Conservation (phyloP, 768 basidiomycete species). For the Lactarius deliciosus region DNA sequence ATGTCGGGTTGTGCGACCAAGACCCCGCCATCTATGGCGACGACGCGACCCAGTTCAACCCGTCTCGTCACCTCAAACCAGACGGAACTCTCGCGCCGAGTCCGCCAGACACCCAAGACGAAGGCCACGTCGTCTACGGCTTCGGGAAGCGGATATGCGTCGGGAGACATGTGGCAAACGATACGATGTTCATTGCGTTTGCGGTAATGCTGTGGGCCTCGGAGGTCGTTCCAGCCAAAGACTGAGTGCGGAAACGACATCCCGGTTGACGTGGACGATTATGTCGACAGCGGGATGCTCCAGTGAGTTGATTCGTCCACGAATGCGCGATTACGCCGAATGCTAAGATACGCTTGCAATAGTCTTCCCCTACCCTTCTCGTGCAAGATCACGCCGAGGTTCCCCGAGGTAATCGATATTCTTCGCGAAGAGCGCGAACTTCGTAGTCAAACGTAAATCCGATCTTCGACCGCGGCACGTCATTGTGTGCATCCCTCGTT, state of each 20-base stretch:
- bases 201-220: slow-evolving; percentile 36
- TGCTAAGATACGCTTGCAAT: neutral
- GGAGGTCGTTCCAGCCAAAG: slow-evolving; percentile 26
- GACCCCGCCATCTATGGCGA: slow-evolving; percentile 35
- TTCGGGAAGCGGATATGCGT: slow-evolving; percentile 39
- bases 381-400: slow-evolving; percentile 30
- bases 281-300: slow-evolving; percentile 28
- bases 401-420: slow-evolving; percentile 24
- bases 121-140: slow-evolving; percentile 35
- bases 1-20: slow-evolving; percentile 34
- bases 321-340: neutral
- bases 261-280: slow-evolving; percentile 21
- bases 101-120: slow-evolving; percentile 35
- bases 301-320: slow-evolving; percentile 24
- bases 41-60: slow-evolving; percentile 32
- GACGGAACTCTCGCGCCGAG: slow-evolving; percentile 30
- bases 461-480: neutral
- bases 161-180: slow-evolving; percentile 38
- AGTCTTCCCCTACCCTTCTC: slow-evolving; percentile 30
- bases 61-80: slow-evolving; percentile 33
- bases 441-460: slow-evolving; percentile 5
- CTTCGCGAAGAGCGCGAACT: slow-evolving; percentile 25
- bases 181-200: slow-evolving; percentile 38
- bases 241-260: slow-evolving; percentile 24
- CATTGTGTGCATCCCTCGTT: neutral